Evolutionary conservation across 2,329 filamentous ascomycete species (phyloP), one percentile per base, ranked within the genome.

Genomic region (Rhynchosporium secalis): DNA sequence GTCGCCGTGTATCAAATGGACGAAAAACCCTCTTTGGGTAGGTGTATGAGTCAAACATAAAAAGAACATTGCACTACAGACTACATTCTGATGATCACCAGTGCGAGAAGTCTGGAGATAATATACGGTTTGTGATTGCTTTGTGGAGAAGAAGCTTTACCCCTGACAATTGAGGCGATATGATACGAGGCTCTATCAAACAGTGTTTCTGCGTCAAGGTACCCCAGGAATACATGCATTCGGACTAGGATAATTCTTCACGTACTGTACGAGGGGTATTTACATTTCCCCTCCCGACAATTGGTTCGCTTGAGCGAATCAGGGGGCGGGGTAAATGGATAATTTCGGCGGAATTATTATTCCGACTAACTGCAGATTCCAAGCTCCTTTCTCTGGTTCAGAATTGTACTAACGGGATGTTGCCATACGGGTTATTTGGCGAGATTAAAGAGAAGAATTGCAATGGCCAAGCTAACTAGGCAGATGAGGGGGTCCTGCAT

Each of bases 291-390:
- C 4, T 3, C 20, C 33, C 5, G 13, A 4, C 36, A 5, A 54
- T 54, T 54, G 51, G 51, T 36, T n/a, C 51, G 51, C 51, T 54
- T 54, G 29, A 10, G 33, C 5, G 10, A 54, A 3, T 40, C 51
- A 54, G 51, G 51, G 51, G 51, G 51, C 26, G 33, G 33, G 51
- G 51, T 54, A 54, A 54, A 54, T 31, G 51, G 51, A 28, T 54
- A 54, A 54, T 28, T 28, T 20, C 36, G 7, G 15, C 51, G 51
- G 36, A 54, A 58, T 28, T 48, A 58, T 58, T 59, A 15, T 45
- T 52, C 47, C 51, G 51, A 54, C 20, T 41, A 29, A 13, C 28
- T 29, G n/a, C 2, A 54, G 20, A 6, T 15, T n/a, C 49, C 20
- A 54, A 36, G 36, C 38, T 28, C 36, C 6, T 12, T 33, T 13